phyloP scores from a whole-genome alignment of 495 filamentous ascomycete genomes.

The Oidiodendron maius region DNA sequence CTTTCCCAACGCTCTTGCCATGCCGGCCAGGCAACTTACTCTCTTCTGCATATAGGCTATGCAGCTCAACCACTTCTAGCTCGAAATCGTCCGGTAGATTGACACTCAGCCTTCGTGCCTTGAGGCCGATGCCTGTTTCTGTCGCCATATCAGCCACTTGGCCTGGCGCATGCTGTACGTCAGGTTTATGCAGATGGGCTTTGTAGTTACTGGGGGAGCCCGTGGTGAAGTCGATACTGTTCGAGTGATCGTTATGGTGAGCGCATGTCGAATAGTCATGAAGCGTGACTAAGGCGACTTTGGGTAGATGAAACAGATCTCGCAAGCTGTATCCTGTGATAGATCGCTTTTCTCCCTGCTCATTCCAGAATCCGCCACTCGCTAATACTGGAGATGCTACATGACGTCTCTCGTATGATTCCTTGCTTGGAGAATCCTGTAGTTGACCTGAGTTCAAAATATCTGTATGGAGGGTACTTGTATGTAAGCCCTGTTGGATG shows the following conservation, averaged over 20 bases:
- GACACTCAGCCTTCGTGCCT: constrained; percentile 56
- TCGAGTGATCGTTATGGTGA: constrained; percentile 13
- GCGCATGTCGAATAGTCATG: constrained; percentile 19
- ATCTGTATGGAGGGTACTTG: no score
- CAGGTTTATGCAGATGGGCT: background rate
- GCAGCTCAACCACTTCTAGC: constrained; percentile 55
- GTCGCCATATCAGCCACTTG: constrained; percentile 46
- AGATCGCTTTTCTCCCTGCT: constrained; percentile 37
- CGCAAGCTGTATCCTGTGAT: constrained; percentile 43
- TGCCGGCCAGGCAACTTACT: constrained; percentile 52
- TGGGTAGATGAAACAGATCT: constrained; percentile 25
- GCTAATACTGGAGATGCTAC: no score
- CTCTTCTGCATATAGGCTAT: constrained; percentile 52
- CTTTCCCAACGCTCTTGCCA: constrained; percentile 62
- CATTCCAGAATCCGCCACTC: no score
- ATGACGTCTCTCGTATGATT: no score
- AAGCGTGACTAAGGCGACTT: constrained; percentile 20
- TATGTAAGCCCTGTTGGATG: no score
- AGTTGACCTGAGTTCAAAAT: no score
- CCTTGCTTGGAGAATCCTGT: no score
- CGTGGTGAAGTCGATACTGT: constrained; percentile 18
- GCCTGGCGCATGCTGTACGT: background rate
- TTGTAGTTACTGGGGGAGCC: constrained; percentile 1
- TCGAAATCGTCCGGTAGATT: constrained; percentile 58
- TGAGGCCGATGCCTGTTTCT: constrained; percentile 56